phyloP scores from a whole-genome alignment of 1,284 basidiomycete genomes.

The Naganishia liquefaciens region DNA sequence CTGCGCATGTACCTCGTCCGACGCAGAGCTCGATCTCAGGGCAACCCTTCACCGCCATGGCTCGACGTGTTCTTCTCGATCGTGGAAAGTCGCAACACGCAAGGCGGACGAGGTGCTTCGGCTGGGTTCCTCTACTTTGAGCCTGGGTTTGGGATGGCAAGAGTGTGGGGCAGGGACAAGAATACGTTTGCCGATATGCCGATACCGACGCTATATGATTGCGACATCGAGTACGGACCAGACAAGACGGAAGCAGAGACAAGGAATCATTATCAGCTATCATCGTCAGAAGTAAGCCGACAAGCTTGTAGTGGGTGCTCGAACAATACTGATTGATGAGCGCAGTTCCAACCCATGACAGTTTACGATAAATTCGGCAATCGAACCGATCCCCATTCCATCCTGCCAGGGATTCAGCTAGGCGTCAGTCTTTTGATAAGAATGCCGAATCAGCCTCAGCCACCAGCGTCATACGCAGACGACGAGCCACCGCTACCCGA shows the following conservation, averaged over 20 bases:
- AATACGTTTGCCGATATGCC: not conserved
- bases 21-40: not conserved
- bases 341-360: slow-evolving; percentile 22
- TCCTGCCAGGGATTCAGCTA: slow-evolving; percentile 3
- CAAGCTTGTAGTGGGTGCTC: not conserved
- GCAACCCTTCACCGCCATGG: slow-evolving; percentile 1
- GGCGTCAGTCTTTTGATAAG: slow-evolving; percentile 19
- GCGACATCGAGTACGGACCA: slow-evolving; percentile 14
- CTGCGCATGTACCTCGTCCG: slow-evolving; percentile 15
- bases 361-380: slow-evolving; percentile 2
- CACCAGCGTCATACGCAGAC: not conserved
- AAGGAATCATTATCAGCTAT: not conserved
- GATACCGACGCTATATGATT: slow-evolving; percentile 12
- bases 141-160: slow-evolving; percentile 3
- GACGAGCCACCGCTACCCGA: slow-evolving; percentile 18
- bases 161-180: not conserved
- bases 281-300: slow-evolving; percentile 3
- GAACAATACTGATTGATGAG: not conserved
- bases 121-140: slow-evolving; percentile 21
- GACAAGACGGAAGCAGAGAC: not conserved
- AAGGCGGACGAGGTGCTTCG: slow-evolving; percentile 3
- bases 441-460: slow-evolving; percentile 11
- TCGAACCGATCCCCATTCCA: not conserved
- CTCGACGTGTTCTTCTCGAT: slow-evolving; percentile 23
- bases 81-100: slow-evolving; percentile 5